Evolutionary conservation across 164 flowering plant species (phyloP), one percentile per base, ranked within the genome.

Genomic region (Vitis rupestris): DNA sequence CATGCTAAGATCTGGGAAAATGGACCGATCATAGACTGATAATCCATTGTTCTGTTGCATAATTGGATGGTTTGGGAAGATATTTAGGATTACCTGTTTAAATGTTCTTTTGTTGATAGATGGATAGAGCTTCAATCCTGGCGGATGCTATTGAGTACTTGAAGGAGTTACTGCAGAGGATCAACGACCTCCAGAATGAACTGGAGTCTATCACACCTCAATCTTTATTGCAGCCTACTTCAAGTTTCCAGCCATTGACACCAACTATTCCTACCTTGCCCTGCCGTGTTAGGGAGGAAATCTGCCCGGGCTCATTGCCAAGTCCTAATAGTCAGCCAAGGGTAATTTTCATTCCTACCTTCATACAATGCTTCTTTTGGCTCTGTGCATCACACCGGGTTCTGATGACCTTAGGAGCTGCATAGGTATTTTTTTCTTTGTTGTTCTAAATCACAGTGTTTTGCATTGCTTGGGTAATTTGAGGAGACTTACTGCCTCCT

Each of bases 71-170:
- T 37, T 37, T 37, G 4, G 44, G 44, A 37, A 37, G 44, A 37
- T 37, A 6, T 37, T 37, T 23, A 23, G 44, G 4, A 6, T 37
- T 37, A 37, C 7, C 7, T 37, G 44, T 37, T 37, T 37, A 3
- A 37, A 37, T 37, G 4, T 37, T 37, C 44, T 37, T 37, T 3
- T 37, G 4, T 37, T 37, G 44, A 37, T 37, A 89, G 94, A 89
- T 89, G 94, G 94, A 89, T 72, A 81, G 91, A 68, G 94, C 90
- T 63, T 89, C 94, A 15, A 89, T 89, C 17, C 88, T 89, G 16
- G 91, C 90, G 61, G 94, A 89, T 80, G 91, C 94, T 13, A 84
- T 87, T 63, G 90, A 87, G 48, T 89, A 89, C 66, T 73, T 89
- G 79, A 86, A 87, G 77, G 90, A 85, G 71, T 90, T 87, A 58